Evolutionary conservation across 2,329 filamentous ascomycete species (phyloP), one percentile per base, ranked within the genome.

Genomic region (Cercospora nicotianae): DNA sequence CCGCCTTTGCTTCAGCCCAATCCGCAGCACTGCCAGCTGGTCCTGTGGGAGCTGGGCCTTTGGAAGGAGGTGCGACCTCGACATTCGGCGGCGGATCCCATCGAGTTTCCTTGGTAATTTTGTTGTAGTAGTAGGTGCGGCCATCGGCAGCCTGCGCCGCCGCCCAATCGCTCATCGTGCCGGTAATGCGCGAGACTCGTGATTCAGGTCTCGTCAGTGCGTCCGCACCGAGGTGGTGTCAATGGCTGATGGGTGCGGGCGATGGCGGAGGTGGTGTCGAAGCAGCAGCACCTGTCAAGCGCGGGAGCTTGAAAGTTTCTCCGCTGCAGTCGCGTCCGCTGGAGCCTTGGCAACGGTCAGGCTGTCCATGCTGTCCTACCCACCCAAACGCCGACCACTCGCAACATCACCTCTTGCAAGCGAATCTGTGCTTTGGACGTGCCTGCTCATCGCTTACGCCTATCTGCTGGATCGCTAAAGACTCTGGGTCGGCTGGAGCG

Each of bases 1-100:
- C 89, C 23, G 92, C 90, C 28, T 90, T 93, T 77, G 96, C 95
- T 80, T 97, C 93, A 77, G 94, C 95, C 93, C 94, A 99, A 71
- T 75, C 75, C 10, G 72, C 74, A 10, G 72, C 73, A 92, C 92
- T 77, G 91, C 91, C 92, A 94, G 77, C 67, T 30, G 67, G 64
- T 31, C 73, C 69, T 42, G 66, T 71, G 30, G 68, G 67, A 57
- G 66, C 72, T 80, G 71, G 81, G 89, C 88, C 6, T 88, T 87
- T 23, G 87, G 90, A 91, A 96, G 94, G 80, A 20, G 67, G 59
- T 26, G 66, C 64, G 31, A 67, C 69, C 42, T 74, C 73, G 67
- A 73, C 75, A 51, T 96, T 95, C 77, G 91, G 87, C 3, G 95
- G 96, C 82, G 97, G 98, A 48, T 89, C 90, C 95, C 95, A 99